These are phyloP conservation scores for Cryptosporidium baileyi DNA, from an alignment of 169 alveolate species.

Conservation along the genomic window DNA sequence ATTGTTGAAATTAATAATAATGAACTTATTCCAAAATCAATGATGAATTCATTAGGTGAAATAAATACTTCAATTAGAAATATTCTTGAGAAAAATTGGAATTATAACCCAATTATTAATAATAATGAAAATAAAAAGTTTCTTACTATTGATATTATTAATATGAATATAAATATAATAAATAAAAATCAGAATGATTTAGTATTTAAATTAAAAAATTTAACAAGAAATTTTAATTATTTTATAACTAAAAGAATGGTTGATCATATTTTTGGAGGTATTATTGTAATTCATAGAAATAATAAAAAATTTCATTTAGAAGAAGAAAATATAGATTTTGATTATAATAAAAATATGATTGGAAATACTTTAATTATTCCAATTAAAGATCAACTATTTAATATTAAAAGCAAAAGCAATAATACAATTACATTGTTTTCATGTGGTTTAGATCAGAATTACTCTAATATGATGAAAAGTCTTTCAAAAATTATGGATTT, in stretches of 20 bases:
- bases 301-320: not conserved
- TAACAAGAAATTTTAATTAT: slow-evolving; percentile 7
- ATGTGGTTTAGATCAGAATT: slow-evolving; percentile 18
- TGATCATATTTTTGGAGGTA: slow-evolving; percentile 26
- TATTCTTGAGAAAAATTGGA: not conserved
- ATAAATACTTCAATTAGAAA: not conserved
- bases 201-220: not conserved
- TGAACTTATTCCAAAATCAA: slow-evolving; percentile 14
- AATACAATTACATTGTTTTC: not conserved
- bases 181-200: not conserved
- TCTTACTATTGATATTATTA: not conserved
- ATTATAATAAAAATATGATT: not conserved
- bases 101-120: not conserved
- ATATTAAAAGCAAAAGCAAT: not conserved
- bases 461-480: not conserved
- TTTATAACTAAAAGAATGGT: slow-evolving; percentile 41
- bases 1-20: not conserved
- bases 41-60: slow-evolving; percentile 57
- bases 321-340: too few species aligned
- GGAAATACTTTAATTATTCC: slow-evolving; percentile 43
- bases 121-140: not conserved
- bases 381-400: not conserved
- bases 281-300: not conserved
- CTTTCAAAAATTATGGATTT: not conserved
- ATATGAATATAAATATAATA: not conserved